Evolutionary conservation across 2,329 filamentous ascomycete species (phyloP), one percentile per base, ranked within the genome.

Genomic region (Diaporthe destruens): DNA sequence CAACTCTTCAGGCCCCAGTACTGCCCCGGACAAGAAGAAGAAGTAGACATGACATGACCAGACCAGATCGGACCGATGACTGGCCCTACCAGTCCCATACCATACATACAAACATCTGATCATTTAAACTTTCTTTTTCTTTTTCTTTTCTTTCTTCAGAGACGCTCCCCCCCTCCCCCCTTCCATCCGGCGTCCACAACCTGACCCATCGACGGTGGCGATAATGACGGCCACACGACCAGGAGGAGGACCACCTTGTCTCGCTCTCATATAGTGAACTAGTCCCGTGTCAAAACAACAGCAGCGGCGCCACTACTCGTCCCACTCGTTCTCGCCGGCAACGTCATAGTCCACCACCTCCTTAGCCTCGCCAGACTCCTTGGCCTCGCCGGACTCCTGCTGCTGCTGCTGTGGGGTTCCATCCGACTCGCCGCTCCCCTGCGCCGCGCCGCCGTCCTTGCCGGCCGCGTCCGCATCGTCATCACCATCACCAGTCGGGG

Each of bases 261-360:
- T 29, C 29, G n/a, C n/a, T n/a, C n/a, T n/a, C n/a, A n/a, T 29
- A 29, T 29, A 29, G 29, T 29, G 29, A 29, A 29, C 29, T 29
- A 2, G 5, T 29, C 2, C 29, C 29, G 29, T 29, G 29, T 6
- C 36, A 39, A 39, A 4, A 49, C 39, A 25, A 25, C 14, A 32
- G 36, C 3, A 44, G 18, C 23, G 8, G 18, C 1, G 9, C n/a
- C n/a, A n/a, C 61, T 66, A 66, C 23, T 66, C 61, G 75, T 79
- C 83, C 84, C 86, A 88, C 53, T 83, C 84, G 65, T 85, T 84
- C 54, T 87, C 86, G 56, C 87, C 87, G 3, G 83, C 87, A 23
- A 88, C 85, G 74, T 88, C 87, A 74, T 88, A 89, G 71, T 88
- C 87, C 85, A 88, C 87, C 85, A 88, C 78, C 51, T 81, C 77